phyloP scores from a whole-genome alignment of 129 eudicot species.

The Flaveria trinervia region DNA sequence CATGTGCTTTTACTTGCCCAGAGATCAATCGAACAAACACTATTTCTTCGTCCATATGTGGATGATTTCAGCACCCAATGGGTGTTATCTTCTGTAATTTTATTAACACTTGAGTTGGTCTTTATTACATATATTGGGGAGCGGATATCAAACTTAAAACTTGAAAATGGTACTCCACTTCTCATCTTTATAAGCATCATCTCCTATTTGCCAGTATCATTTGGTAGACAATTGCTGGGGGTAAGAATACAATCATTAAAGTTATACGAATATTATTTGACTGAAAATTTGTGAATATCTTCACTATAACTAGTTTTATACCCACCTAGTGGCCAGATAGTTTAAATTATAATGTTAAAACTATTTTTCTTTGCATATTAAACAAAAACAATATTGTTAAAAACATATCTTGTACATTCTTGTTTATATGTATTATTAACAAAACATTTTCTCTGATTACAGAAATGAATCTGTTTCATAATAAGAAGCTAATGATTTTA shows the following conservation, averaged over 20 bases:
- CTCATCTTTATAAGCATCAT: conserved; percentile 93
- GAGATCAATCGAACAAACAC: too few species aligned
- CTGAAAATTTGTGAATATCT: conserved; percentile 3
- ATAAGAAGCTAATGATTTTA: neutral
- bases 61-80: conserved; percentile 90
- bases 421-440: too few species aligned
- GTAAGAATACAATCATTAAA: conserved; percentile 43
- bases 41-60: conserved; percentile 88
- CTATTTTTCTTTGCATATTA: too few species aligned
- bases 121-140: conserved; percentile 47
- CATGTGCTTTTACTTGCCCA: too few species aligned
- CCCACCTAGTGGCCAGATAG: neutral
- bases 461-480: conserved; percentile 44
- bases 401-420: too few species aligned
- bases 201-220: conserved; percentile 93
- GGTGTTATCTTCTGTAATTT: conserved; percentile 74
- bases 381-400: too few species aligned
- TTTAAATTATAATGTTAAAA: conserved; percentile 50
- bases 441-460: too few species aligned
- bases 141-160: too few species aligned
- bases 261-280: neutral
- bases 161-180: conserved; percentile 59
- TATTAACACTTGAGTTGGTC: conserved; percentile 84
- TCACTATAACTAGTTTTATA: conserved; percentile 9
- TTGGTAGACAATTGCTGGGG: conserved; percentile 93